phyloP scores from a whole-genome alignment of 176 grass and related monocot genomes.

The Triticum aestivum region DNA sequence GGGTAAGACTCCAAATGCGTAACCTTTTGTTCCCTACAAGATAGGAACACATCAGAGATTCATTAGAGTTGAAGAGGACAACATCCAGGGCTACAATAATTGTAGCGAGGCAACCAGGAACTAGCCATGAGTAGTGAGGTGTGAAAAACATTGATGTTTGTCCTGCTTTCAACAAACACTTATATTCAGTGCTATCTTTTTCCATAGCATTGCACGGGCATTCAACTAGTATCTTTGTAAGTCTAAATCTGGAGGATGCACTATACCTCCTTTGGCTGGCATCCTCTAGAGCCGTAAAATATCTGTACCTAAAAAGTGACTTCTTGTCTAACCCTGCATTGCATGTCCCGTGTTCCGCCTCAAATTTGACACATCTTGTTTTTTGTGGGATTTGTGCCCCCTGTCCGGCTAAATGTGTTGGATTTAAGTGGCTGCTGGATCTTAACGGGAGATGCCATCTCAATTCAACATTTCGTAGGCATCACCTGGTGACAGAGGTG shows the following conservation, averaged over 20 bases:
- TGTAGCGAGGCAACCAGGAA: no score
- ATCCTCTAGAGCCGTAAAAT: conserved; percentile 51
- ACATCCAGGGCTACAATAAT: no score
- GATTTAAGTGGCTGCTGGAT: conserved; percentile 85
- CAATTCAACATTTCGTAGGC: conserved; percentile 43
- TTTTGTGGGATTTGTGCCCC: conserved; percentile 64
- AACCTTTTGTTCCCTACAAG: no score
- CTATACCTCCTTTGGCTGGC: conserved; percentile 45
- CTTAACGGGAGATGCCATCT: conserved; percentile 51
- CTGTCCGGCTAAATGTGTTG: conserved; percentile 42
- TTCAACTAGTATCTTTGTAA: no score
- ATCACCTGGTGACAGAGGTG: conserved; percentile 58
- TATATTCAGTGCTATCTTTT: no score
- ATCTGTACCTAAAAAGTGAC: conserved; percentile 78
- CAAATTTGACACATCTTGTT: conserved; percentile 61
- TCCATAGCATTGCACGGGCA: no score
- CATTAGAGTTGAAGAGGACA: no score
- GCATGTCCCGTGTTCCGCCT: conserved; percentile 40
- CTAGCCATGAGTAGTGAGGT: no score
- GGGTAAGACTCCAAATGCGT: no score
- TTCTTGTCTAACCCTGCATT: conserved; percentile 67
- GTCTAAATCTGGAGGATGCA: conserved; percentile 51
- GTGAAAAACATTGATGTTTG: no score
- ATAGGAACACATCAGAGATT: no score
- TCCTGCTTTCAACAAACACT: no score